Percentiles rank a stretch among this genome's conserved stretches.
These are phyloP conservation scores for Moniliophthora roreri DNA, from an alignment of 1,284 basidiomycete genomes.

Conservation along the genomic window DNA sequence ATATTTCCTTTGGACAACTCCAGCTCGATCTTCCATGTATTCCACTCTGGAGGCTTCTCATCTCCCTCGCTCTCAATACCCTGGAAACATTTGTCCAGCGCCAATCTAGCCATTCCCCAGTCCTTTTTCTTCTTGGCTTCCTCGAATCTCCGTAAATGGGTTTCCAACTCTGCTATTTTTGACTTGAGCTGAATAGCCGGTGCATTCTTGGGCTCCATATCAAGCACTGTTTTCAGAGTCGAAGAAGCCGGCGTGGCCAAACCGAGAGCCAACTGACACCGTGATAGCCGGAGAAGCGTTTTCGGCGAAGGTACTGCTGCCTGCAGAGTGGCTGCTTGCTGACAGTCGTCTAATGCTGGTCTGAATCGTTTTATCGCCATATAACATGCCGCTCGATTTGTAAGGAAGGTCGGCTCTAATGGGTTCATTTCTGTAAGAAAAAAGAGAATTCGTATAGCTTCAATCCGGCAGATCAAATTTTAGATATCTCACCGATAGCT, in stretches of 20 bases:
- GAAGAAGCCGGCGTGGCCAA: conserved; percentile 63
- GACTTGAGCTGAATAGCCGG: conserved; percentile 58
- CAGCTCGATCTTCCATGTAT: conserved; percentile 76
- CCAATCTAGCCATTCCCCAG: conserved; percentile 68
- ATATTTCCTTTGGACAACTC: conserved; percentile 69
- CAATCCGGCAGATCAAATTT: not conserved
- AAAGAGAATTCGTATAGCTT: not conserved
- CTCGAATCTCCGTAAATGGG: conserved; percentile 65
- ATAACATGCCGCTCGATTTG: conserved; percentile 85
- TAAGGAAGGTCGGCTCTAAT: conserved; percentile 72
- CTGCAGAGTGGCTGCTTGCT: conserved; percentile 70
- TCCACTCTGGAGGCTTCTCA: conserved; percentile 75
- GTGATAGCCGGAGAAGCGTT: conserved; percentile 75
- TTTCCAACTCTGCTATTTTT: conserved; percentile 60
- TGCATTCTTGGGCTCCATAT: conserved; percentile 56
- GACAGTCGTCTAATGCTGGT: conserved; percentile 76
- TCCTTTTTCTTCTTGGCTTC: conserved; percentile 58
- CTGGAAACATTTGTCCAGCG: conserved; percentile 71
- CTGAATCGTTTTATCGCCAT: conserved; percentile 81
- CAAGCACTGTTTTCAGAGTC: conserved; percentile 55
- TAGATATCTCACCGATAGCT: conserved; percentile 58
- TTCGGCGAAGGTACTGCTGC: conserved; percentile 54
- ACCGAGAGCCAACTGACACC: conserved; percentile 80
- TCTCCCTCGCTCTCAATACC: conserved; percentile 72
- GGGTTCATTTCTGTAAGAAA: conserved; percentile 55